Evolutionary conservation across 2,329 filamentous ascomycete genomes (phyloP).

Genomic region (Rhynchosporium agropyri): DNA sequence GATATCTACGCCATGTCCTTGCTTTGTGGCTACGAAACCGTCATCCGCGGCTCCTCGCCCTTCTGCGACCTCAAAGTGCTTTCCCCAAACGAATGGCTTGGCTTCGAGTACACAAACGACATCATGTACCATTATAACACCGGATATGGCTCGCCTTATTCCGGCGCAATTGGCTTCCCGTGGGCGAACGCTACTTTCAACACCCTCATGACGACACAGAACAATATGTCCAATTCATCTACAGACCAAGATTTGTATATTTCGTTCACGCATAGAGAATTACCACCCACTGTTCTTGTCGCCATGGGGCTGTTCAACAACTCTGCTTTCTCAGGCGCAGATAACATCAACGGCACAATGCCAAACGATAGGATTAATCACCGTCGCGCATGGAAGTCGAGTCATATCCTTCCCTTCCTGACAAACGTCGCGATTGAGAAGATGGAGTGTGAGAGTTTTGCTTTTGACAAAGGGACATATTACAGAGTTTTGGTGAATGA

Average conservation of each 20-base stretch:
- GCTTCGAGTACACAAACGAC: conserved; percentile 54
- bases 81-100: conserved; percentile 50
- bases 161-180: conserved; percentile 52
- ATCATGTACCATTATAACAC: conserved; percentile 54
- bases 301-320: conserved; percentile 59
- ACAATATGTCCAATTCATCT: conserved; percentile 41
- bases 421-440: conserved; percentile 57
- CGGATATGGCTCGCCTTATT: conserved; percentile 53
- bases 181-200: conserved; percentile 56
- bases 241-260: conserved; percentile 53
- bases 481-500: conserved; percentile 55
- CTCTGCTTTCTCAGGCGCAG: conserved; percentile 49
- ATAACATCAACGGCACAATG: conserved; percentile 55
- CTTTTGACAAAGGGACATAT: conserved; percentile 49
- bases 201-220: conserved; percentile 40
- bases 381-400: conserved; percentile 52
- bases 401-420: conserved; percentile 56
- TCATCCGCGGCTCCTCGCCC: conserved; percentile 51
- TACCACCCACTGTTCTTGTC: conserved; percentile 56
- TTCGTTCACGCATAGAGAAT: conserved; percentile 57
- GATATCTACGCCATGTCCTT: conserved; percentile 56
- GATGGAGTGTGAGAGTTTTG: conserved; percentile 54
- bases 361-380: conserved; percentile 52
- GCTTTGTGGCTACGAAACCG: conserved; percentile 54
- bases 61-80: conserved; percentile 52